Evolutionary conservation across 2,329 filamentous ascomycete genomes (phyloP), one percentile per base, ranked within the genome.

Genomic region (Uncinocarpus reesii): DNA sequence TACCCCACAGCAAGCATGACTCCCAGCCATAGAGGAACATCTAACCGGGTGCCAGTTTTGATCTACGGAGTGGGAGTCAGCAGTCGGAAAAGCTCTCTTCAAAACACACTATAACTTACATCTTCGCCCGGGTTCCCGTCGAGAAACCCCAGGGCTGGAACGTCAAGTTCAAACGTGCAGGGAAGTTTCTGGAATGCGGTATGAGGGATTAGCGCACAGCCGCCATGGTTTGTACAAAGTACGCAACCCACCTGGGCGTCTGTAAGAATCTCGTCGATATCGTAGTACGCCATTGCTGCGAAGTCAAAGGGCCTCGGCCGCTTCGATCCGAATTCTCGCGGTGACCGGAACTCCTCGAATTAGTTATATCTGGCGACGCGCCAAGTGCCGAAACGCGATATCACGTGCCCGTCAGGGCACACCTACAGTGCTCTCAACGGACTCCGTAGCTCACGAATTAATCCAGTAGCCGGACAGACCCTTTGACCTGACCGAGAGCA

Each of bases 1-100:
- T 38, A 55, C 53, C 52, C 53, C 37, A 93, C 77, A 24, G 86
- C 86, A 45, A 98, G 84, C 78, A 95, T 90, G 66, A 95, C 86
- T 56, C 84, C 88, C 10, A 98, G 80, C 92, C 92, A 98, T 56
- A 96, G 76, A 1, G 92, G 92, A 1, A 96, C 80, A 53, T 84
- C 78, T 40, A 96, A 75, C 36, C 82, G 80, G 0, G 87, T 90
- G 52, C 86, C 85, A 47, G 81, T 69, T 65, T 90, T 92, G 58
- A 96, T 81, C 62, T 84, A 75, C 29, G 4, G 10, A 46, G 13
- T 21, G 2, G n/a, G 4, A 34, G 29, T 43, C 41, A 43, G 2
- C 21, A 24, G 8, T 7, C 16, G 11, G 11, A 8, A 15, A 3
- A 13, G 15, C 24, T 15, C 35, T 23, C 7, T 29, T 29, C 16